Evolutionary conservation across 306 rosid species (phyloP).

Genomic region (Vicia villosa): DNA sequence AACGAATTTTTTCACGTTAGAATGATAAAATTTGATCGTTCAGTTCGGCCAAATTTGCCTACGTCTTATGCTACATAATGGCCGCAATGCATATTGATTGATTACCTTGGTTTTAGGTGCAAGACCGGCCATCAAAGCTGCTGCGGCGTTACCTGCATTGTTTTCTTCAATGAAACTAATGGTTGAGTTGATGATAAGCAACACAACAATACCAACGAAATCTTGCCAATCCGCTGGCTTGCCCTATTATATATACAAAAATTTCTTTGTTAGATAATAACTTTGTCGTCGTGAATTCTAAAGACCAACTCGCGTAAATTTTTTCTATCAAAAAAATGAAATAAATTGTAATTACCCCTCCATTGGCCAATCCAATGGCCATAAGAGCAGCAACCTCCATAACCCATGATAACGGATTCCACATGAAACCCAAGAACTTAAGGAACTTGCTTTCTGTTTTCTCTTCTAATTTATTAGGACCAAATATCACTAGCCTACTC

Average conservation of each 20-base stretch:
- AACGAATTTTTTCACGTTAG: not conserved
- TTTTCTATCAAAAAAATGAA: not conserved
- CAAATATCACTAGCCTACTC: constrained; percentile 70
- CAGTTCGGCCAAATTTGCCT: not conserved
- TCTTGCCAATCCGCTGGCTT: constrained; percentile 92
- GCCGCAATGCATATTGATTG: not conserved
- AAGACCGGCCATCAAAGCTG: constrained; percentile 95
- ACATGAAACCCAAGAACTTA: constrained; percentile 91
- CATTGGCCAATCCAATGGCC: constrained; percentile 88
- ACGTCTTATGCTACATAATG: not conserved
- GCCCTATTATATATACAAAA: constrained; percentile 51
- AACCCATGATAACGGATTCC: constrained; percentile 97
- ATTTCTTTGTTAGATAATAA: not conserved
- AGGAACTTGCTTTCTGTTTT: constrained; percentile 74
- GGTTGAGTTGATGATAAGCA: constrained; percentile 82
- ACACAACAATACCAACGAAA: constrained; percentile 70
- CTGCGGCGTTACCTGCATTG: constrained; percentile 95
- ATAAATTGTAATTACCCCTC: constrained; percentile 64
- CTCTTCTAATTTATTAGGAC: constrained; percentile 86
- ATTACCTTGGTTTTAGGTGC: constrained; percentile 92
- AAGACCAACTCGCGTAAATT: not conserved
- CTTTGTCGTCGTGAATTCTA: not conserved
- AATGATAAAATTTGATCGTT: not conserved
- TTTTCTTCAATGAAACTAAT: constrained; percentile 92
- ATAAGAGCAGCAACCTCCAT: constrained; percentile 89